Conservation (phyloP, 495 filamentous ascomycete species). For the Bathelium albidoporum region DNA sequence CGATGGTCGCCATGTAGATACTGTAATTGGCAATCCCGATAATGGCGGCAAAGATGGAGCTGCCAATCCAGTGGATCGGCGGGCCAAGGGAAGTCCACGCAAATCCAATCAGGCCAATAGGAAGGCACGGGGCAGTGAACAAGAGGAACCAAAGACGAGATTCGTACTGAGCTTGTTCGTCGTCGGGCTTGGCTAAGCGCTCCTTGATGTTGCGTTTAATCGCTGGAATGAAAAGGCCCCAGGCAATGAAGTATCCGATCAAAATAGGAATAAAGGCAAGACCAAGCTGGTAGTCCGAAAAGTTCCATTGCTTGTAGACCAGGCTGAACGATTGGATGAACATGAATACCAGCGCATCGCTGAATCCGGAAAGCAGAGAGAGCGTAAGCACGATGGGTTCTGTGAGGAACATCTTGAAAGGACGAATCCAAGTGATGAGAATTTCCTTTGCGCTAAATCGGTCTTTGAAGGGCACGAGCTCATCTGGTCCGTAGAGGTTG, state of each 20-base stretch:
- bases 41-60: constrained; percentile 52
- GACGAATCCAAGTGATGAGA: constrained; percentile 53
- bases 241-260: constrained; percentile 56
- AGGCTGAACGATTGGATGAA: constrained; percentile 58
- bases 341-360: constrained; percentile 73
- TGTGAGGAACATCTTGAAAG: constrained; percentile 65
- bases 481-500: constrained; percentile 55
- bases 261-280: constrained; percentile 55
- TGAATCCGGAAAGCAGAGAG: constrained; percentile 65
- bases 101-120: constrained; percentile 60
- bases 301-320: constrained; percentile 56
- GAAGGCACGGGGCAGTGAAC: constrained; percentile 49
- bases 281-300: constrained; percentile 44
- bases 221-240: constrained; percentile 52
- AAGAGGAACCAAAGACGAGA: constrained; percentile 50
- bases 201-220: constrained; percentile 47
- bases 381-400: constrained; percentile 67
- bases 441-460: constrained; percentile 50
- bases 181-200: constrained; percentile 41
- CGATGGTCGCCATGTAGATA: constrained; percentile 74
- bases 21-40: constrained; percentile 58
- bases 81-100: constrained; percentile 53
- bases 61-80: constrained; percentile 52
- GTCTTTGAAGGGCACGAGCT: constrained; percentile 47
- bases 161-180: constrained; percentile 52